Conservation (phyloP, 2,329 filamentous ascomycete species). For the Lasiodiplodia gonubiensis region DNA sequence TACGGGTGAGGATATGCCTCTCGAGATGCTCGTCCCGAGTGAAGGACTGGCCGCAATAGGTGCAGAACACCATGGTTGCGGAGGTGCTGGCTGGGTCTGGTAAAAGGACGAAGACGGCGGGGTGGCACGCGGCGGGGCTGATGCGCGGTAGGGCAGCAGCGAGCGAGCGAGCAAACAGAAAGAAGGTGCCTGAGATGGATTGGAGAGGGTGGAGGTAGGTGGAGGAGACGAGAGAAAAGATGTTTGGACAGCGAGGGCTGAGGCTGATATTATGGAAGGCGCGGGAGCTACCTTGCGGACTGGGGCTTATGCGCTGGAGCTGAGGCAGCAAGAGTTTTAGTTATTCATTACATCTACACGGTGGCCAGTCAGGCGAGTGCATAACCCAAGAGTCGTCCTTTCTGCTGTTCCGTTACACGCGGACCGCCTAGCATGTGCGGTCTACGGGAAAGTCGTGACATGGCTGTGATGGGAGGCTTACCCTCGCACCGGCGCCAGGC, state of each 20-base stretch:
- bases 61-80: conserved; percentile 58
- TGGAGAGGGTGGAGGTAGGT: not conserved
- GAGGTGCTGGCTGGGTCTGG: conserved; percentile 22
- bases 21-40: conserved; percentile 60
- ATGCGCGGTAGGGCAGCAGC: not conserved
- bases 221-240: not conserved
- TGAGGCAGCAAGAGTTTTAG: conserved; percentile 29
- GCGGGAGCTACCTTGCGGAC: conserved; percentile 21
- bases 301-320: conserved; percentile 30
- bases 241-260: conserved; percentile 17
- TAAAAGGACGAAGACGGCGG: not conserved
- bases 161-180: not conserved
- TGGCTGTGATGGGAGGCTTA: conserved; percentile 29
- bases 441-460: conserved; percentile 30
- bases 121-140: not conserved
- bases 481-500: conserved; percentile 28
- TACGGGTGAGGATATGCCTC: conserved; percentile 59
- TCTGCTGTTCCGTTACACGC: conserved; percentile 39
- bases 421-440: conserved; percentile 41
- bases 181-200: not conserved
- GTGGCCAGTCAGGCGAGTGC: conserved; percentile 31
- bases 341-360: conserved; percentile 28
- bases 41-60: conserved; percentile 60
- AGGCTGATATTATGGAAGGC: conserved; percentile 28
- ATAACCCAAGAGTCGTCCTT: conserved; percentile 39